Evolutionary conservation across 805 yeast species (phyloP).

Genomic region (Ogataea philodendri): DNA sequence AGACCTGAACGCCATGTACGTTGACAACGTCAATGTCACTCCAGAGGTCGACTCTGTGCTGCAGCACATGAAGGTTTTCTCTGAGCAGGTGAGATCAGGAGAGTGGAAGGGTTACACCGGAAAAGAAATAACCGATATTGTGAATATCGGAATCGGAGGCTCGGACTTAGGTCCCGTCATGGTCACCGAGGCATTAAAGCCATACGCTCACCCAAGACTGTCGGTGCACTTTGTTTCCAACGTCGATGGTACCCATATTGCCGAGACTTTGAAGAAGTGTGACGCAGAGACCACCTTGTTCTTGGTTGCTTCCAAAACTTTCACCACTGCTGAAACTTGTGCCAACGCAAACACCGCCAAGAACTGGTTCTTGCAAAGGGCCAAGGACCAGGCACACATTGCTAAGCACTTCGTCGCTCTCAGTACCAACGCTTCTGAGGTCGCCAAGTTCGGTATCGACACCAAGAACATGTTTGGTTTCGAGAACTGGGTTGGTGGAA

Average conservation of each 20-base stretch:
- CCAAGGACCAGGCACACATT: conserved; percentile 63
- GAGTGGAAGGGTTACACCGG: conserved; percentile 97
- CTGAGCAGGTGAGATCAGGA: conserved; percentile 87
- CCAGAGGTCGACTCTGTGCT: conserved; percentile 90
- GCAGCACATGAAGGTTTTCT: conserved; percentile 95
- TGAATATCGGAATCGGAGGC: conserved; percentile 98
- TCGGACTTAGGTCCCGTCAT: conserved; percentile 98
- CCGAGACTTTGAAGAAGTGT: conserved; percentile 77
- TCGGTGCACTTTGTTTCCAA: conserved; percentile 92
- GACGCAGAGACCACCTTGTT: conserved; percentile 91
- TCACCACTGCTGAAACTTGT: conserved; percentile 97
- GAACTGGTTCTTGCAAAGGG: conserved; percentile 76
- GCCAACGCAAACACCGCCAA: conserved; percentile 96
- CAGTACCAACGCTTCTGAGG: conserved; percentile 90
- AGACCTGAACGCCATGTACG: conserved; percentile 76
- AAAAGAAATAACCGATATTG: conserved; percentile 86
- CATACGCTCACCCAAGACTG: conserved; percentile 73
- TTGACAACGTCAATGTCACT: conserved; percentile 86
- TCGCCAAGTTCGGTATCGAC: conserved; percentile 93
- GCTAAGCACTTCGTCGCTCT: conserved; percentile 98
- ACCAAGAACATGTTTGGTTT: conserved; percentile 98
- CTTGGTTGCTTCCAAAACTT: conserved; percentile 93
- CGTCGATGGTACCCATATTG: conserved; percentile 97
- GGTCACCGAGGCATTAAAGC: conserved; percentile 98
- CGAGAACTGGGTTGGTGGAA: conserved; percentile 99